Base-by-base conservation (phyloP, 169 alveolate species). In the Plasmodium vivax region DNA sequence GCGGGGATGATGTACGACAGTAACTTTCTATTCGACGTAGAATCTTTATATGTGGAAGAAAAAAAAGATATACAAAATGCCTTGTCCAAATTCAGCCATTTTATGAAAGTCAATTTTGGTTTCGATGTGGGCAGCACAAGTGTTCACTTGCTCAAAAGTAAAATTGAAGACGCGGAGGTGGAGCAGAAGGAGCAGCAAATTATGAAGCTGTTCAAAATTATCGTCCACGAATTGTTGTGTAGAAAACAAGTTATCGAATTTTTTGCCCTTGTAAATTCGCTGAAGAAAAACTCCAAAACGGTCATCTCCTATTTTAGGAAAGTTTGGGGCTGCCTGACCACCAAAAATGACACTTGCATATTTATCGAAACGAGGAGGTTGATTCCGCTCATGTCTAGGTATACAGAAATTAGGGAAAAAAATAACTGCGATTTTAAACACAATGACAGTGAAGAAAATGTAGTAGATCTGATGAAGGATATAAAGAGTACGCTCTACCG, bases 171-270 rank as follows among this genome's bases (percentile, higher is more conserved):
- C 6, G 47, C 19, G 14, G 36, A 43, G 8, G 51, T 43, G 19
- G 16, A 80, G 34, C 14, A 10, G 14, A 9, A 80, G 36, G 34
- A 80, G 34, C 8, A 14, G 32, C 45, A 80, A 80, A 80, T 80
- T 12, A 80, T 80, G 36, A 45, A 80, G 3, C 5, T 12, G 19
- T 80, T 80, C 32, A 80, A 45, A 45, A 23, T 16, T n/a, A 80
- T 80, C 14, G 85, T 80, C 14, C 85, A 80, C n/a, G 85, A 80
- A 80, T 80, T 80, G 19, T 45, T 80, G 71, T 80, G 74, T 32
- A 80, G 85, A 45, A 43, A 80, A 80, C 43, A 80, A 80, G 58
- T 80, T 23, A 14, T 38, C 1, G 71, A 80, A 45, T 80, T 38
- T 80, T 43, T 19, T 32, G 12, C 8, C 16, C 32, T 34, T 1